Percentiles rank a stretch among this genome's conserved stretches.
phyloP scores from a whole-genome alignment of 2,329 filamentous ascomycete genomes.

The Paramyrothecium sp. region DNA sequence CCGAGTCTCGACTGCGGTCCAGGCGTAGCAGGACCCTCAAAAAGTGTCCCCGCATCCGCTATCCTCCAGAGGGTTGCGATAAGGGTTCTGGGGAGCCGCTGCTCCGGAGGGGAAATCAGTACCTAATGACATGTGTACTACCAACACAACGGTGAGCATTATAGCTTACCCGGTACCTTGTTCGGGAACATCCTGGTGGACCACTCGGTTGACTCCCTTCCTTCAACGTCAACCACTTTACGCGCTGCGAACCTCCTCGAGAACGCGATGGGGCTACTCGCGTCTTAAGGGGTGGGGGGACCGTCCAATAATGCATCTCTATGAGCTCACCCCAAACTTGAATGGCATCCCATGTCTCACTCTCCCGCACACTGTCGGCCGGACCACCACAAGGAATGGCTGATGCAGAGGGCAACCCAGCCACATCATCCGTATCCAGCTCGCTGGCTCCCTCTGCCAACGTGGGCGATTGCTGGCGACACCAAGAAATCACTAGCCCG shows the following conservation, averaged over 20 bases:
- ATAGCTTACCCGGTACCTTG: too few species aligned
- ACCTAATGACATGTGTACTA: too few species aligned
- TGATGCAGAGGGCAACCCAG: not conserved
- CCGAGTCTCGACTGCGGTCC: not conserved
- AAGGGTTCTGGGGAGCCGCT: too few species aligned
- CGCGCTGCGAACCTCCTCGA: not conserved
- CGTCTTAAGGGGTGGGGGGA: not conserved
- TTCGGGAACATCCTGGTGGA: too few species aligned
- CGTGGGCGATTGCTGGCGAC: too few species aligned
- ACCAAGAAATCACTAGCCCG: too few species aligned
- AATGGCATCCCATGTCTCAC: slow-evolving; percentile 15
- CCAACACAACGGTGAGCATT: too few species aligned
- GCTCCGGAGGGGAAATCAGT: too few species aligned
- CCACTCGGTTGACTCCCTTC: too few species aligned
- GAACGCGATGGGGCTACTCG: slow-evolving; percentile 7
- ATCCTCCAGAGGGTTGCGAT: not conserved
- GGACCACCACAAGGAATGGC: slow-evolving; percentile 13
- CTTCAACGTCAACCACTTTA: not conserved
- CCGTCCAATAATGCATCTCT: slow-evolving; percentile 13
- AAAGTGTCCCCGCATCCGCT: not conserved
- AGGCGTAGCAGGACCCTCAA: not conserved
- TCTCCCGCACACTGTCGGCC: slow-evolving; percentile 2
- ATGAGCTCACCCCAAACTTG: not conserved
- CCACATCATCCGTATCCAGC: not conserved
- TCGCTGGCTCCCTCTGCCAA: too few species aligned